These are phyloP conservation scores for Alternaria postmessia DNA, from an alignment of 2,329 filamentous ascomycete genomes.

Conservation along the genomic window DNA sequence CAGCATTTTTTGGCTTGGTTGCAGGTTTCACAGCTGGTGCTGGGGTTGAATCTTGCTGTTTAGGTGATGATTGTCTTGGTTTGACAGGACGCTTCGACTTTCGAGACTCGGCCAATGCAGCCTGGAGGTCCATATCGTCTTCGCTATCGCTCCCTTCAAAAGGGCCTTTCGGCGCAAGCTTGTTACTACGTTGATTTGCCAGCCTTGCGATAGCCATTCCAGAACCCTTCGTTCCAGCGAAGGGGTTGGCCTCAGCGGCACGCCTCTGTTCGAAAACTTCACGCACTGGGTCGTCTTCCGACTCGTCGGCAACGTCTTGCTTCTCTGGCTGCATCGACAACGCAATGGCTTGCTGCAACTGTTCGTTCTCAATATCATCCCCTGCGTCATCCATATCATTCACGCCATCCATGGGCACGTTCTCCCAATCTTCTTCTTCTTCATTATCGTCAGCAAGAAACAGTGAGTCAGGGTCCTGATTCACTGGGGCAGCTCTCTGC, in stretches of 20 bases:
- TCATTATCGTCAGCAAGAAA: constrained; percentile 61
- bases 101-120: constrained; percentile 76
- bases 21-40: constrained; percentile 35
- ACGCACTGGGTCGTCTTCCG: constrained; percentile 53
- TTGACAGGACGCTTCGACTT: constrained; percentile 53
- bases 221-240: constrained; percentile 52
- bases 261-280: constrained; percentile 58
- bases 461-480: constrained; percentile 60
- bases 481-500: constrained; percentile 29
- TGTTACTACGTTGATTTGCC: constrained; percentile 76
- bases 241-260: constrained; percentile 54
- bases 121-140: constrained; percentile 78
- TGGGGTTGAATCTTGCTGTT: constrained; percentile 24
- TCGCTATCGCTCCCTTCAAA: constrained; percentile 63
- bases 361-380: constrained; percentile 70
- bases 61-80: constrained; percentile 43
- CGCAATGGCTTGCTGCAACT: constrained; percentile 82
- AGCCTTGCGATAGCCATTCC: constrained; percentile 73
- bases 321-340: constrained; percentile 75
- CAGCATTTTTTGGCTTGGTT: constrained; percentile 61
- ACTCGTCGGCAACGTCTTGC: constrained; percentile 59
- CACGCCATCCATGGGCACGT: constrained; percentile 56
- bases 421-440: constrained; percentile 51
- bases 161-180: constrained; percentile 48
- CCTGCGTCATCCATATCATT: constrained; percentile 64